Evolutionary conservation across 176 grass and related monocot species (phyloP), one percentile per base, ranked within the genome.

Genomic region (Triticum dicoccoides): DNA sequence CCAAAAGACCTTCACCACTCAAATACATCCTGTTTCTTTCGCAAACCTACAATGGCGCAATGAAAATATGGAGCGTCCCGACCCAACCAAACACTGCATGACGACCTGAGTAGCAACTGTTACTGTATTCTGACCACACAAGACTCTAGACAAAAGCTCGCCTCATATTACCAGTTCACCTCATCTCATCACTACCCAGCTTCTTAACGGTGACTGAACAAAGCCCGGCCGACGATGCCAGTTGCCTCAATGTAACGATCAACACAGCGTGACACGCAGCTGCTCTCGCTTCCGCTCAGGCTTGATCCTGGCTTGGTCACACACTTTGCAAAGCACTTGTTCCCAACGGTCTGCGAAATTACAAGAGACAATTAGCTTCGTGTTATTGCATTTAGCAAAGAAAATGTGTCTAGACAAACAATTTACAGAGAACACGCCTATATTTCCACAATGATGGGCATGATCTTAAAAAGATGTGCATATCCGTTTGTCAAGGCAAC

Each of bases 281-380:
- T 96, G 65, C 92, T 94, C 90, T 94, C 94, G 15, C 97, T 88
- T 38, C 90, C 88, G 27, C 91, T 94, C 86, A 96, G 77, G 86
- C 90, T 98, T 79, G 93, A 71, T 81, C 93, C 93, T 80, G 93
- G 96, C 85, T 98, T 98, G 8, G 82, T 96, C 62, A 96, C 88
- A 67, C 96, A 96, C 78, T 96, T 96, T 3, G 91, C 63, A 80
- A 96, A 98, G 84, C 96, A 98, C 89, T 98, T 98, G 90, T 76
- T 94, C 81, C 93, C 90, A 8, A 96, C 79, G 32, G 94, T 96
- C 92, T 96, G 96, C 54, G 6, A 76, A 45, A 68, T 49, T 45
- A 65, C 7, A 39, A 76, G 1, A 61, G 32, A 61, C 2, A 27
- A 62, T 79, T 76, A 76, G 35, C 5, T 61, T 62, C 41, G 9